phyloP scores from a whole-genome alignment of 2,329 filamentous ascomycete genomes.

The Bertia moriformis region DNA sequence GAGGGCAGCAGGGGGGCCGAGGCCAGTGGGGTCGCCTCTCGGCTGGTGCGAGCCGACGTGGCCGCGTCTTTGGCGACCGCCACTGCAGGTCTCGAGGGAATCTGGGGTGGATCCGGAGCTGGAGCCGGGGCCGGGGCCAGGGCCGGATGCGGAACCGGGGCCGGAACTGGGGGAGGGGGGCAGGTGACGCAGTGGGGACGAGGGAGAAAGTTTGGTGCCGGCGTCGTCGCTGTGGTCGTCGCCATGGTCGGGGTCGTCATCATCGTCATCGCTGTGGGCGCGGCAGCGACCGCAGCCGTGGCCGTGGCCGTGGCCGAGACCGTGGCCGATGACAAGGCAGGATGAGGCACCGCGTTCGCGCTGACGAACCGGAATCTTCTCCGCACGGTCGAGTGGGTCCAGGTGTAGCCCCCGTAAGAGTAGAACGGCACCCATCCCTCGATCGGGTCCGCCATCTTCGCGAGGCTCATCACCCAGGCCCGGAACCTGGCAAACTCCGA shows the following conservation, averaged over 20 bases:
- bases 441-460: conserved; percentile 30
- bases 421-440: too few relatives aligned
- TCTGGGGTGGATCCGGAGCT: too few relatives aligned
- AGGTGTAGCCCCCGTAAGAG: conserved; percentile 48
- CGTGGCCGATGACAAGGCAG: conserved; percentile 7
- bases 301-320: conserved; percentile 20
- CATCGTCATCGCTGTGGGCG: conserved; percentile 6
- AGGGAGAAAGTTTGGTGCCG: too few relatives aligned
- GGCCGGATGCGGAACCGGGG: too few relatives aligned
- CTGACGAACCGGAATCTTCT: conserved; percentile 56
- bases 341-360: conserved; percentile 28
- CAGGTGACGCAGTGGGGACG: too few relatives aligned
- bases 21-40: too few relatives aligned
- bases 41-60: too few relatives aligned
- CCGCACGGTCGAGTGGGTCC: conserved; percentile 58
- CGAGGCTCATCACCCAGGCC: conserved; percentile 43
- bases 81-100: too few relatives aligned
- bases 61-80: background rate
- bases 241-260: conserved; percentile 11
- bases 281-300: too few relatives aligned
- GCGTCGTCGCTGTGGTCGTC: conserved; percentile 4
- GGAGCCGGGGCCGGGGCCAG: too few relatives aligned
- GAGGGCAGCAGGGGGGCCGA: too few relatives aligned
- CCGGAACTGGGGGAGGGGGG: too few relatives aligned
- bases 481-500: conserved; percentile 50